Base-by-base conservation (phyloP, 108 stramenopile genomes). In the Pseudonitzschia multiseries region DNA sequence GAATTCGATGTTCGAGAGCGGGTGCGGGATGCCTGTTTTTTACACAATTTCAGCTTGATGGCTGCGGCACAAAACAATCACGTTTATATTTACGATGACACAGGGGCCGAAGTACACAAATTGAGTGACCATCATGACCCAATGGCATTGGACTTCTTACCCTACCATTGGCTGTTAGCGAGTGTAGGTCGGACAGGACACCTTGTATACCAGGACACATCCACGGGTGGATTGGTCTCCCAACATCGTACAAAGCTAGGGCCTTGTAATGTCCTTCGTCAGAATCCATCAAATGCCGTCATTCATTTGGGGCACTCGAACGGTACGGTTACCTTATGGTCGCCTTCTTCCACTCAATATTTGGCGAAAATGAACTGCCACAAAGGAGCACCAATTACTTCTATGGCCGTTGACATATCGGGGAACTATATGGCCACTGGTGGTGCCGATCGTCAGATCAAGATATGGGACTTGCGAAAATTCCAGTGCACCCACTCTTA, bases 311-410 rank as follows among this genome's bases (percentile, higher is more conserved):
- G 99, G 21, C 99, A 99, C 83, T 75, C 82, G 69, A 98, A 98
- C 81, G 99, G 99, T 48, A 92, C 92, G 6, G 98, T 99, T 40
- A 97, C 97, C 24, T 81, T 99, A 41, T 99, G 99, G 99, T 90
- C 85, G 53, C 99, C 99, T n/a, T 78, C 91, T 42, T 87, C 81
- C 18, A 77, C 71, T 28, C 78, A 87, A 76, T 93, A 94, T 28
- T 77, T 99, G 22, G 96, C 92, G 27, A 96, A 95, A 63, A 81
- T 98, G 73, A 83, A 97, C 42, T 89, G 91, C 73, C 97, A 99
- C 81, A 83, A 86, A 41, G 97, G 96, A 10, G 71, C 83, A 26
- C 73, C 95, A 28, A 78, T 99, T 26, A 83, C 84, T 2, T 83
- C 87, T 42, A 43, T 98, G 41, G 98, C 97, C 20, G 78, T 98